Base-by-base conservation (phyloP, 2,329 filamentous ascomycete species). In the Podosphaera fusca region DNA sequence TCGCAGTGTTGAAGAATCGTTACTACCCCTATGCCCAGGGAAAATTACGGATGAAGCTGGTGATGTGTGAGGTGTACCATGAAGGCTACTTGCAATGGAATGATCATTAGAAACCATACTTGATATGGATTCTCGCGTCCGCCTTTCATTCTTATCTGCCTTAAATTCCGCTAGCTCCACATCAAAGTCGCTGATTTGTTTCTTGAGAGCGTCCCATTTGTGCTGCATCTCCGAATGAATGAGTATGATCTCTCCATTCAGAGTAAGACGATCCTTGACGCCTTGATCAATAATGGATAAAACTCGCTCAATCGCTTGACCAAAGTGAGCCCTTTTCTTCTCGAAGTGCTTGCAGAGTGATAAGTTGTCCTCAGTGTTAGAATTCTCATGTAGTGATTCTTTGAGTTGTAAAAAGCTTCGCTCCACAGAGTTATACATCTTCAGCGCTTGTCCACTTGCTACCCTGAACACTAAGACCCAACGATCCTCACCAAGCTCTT, bases 401-500 rank as follows among this genome's bases (percentile, higher is more conserved):
- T 79, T 81, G 40, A 98, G 75, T 70, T 94, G 94, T 52, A 74
- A 70, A 58, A 94, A 80, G 67, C 88, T 95, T 61, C 90, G 79
- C 66, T 94, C 86, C 30, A 96, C 87, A 2, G 89, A 95, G 63
- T 95, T 87, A 67, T 87, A 90, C 88, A 98, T 95, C 72, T 95
- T 95, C 63, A 92, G 81, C 3, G 92, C 90, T 69, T 95, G 88
- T 58, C 84, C 78, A 12, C 88, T 89, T 14, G 92, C 92, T 61
- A 92, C 90, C 58, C 90, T 81, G 72, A 98, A 98, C 40, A 96
- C 89, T 56, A 94, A 77, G 49, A 98, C 82, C 92, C 92, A 98
- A 58, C 88, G 82, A 66, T 98, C 92, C 68, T 98, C 92, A 34
- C 88, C 88, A 3, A 98, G 74, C 68, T 98, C 92, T 67, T 88